Percentiles rank a stretch among this genome's conserved stretches.
phyloP scores from a whole-genome alignment of 495 filamentous ascomycete species.

The Friedmanniomyces simplex region DNA sequence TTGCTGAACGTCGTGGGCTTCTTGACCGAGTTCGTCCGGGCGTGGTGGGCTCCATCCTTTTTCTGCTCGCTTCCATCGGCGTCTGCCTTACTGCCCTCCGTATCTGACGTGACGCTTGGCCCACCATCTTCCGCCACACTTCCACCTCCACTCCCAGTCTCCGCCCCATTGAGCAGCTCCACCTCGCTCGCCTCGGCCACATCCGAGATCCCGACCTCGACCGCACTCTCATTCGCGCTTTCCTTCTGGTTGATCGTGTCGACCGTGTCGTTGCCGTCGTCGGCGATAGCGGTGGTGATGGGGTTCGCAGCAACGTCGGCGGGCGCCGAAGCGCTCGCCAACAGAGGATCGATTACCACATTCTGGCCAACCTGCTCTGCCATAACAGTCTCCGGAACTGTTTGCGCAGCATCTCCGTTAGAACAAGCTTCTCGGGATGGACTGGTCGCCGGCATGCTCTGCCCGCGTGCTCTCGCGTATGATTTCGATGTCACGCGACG shows the following conservation, averaged over 20 bases:
- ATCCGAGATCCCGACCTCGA: not conserved
- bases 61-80: conserved; percentile 35
- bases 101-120: conserved; percentile 57
- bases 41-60: conserved; percentile 46
- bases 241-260: not conserved
- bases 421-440: not conserved
- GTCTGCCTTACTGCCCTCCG: conserved; percentile 42
- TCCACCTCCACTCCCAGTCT: not conserved
- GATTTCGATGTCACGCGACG: not conserved
- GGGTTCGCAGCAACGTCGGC: conserved; percentile 62
- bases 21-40: conserved; percentile 63
- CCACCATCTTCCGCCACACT: conserved; percentile 12
- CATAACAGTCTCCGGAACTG: conserved; percentile 66
- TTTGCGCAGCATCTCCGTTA: conserved; percentile 1
- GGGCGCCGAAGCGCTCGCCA: conserved; percentile 61
- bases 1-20: conserved; percentile 85
- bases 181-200: not conserved
- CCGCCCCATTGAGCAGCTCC: not conserved
- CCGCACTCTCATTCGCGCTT: not conserved
- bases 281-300: conserved; percentile 44
- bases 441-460: not conserved
- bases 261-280: conserved; percentile 41
- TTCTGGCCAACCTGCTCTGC: conserved; percentile 66
- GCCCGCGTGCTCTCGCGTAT: not conserved
- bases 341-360: conserved; percentile 71